Percentiles rank a stretch among this genome's conserved stretches.
Conservation (phyloP, 768 basidiomycete genomes). For the Tylopilus intermedius region DNA sequence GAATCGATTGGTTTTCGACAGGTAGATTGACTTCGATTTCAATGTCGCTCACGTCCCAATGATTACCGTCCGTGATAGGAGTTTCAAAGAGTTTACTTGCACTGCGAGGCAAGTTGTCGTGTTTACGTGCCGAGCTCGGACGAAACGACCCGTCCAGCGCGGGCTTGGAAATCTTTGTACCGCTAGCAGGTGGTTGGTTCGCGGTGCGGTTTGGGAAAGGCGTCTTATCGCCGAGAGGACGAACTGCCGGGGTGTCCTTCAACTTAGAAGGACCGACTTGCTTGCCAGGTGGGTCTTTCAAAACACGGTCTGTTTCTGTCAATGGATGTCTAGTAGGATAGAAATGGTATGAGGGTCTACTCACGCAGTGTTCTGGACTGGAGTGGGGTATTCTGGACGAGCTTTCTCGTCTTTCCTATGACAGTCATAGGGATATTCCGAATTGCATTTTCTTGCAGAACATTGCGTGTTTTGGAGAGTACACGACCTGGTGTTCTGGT, state of each 20-base stretch:
- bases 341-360: neutral
- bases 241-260: slow-evolving; percentile 27
- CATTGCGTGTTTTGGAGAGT: slow-evolving; percentile 34
- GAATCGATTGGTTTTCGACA: slow-evolving; percentile 20
- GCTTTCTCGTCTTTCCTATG: slow-evolving; percentile 43
- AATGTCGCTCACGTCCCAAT: slow-evolving; percentile 73
- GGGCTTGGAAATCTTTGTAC: slow-evolving; percentile 34
- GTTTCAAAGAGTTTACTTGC: slow-evolving; percentile 56
- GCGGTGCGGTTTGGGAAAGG: slow-evolving; percentile 62
- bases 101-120: slow-evolving; percentile 51
- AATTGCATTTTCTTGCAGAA: slow-evolving; percentile 47
- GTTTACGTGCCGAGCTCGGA: slow-evolving; percentile 66
- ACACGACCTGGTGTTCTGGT: slow-evolving; percentile 56
- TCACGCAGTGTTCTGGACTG: slow-evolving; percentile 28
- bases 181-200: slow-evolving; percentile 32
- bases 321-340: neutral
- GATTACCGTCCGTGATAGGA: slow-evolving; percentile 57
- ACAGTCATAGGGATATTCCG: slow-evolving; percentile 38
- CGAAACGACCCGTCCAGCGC: slow-evolving; percentile 44
- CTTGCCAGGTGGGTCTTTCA: slow-evolving; percentile 24
- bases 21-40: slow-evolving; percentile 32
- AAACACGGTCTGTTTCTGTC: slow-evolving; percentile 19
- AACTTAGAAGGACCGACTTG: slow-evolving; percentile 23
- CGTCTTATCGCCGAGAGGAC: slow-evolving; percentile 70
- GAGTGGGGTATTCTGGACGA: slow-evolving; percentile 33